Conservation (phyloP, 805 yeast genomes). For the Wickerhamiella brachini region DNA sequence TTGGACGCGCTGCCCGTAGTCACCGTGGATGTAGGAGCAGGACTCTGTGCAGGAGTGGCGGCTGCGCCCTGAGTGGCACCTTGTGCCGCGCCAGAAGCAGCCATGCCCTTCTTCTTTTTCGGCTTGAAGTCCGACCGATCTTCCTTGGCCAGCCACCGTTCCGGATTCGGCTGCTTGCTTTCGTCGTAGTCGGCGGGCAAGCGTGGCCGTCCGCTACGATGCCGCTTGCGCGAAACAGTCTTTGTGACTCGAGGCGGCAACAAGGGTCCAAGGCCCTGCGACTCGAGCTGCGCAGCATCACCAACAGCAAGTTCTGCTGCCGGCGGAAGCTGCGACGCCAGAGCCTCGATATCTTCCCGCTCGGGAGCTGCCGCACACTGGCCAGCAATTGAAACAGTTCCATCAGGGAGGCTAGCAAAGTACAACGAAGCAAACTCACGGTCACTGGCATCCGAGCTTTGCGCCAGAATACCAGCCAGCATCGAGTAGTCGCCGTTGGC, state of each 20-base stretch:
- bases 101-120: constrained; percentile 40
- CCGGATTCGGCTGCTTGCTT: constrained; percentile 38
- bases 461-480: neutral
- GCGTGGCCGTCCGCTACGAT: constrained; percentile 24
- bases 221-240: constrained; percentile 19
- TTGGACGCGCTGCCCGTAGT: constrained; percentile 4
- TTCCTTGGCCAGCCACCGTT: constrained; percentile 84
- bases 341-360: neutral
- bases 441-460: neutral
- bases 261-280: constrained; percentile 1
- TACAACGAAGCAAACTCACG: neutral
- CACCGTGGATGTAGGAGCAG: neutral
- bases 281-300: constrained; percentile 17
- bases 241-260: constrained; percentile 19
- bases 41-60: constrained; percentile 8
- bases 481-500: constrained; percentile 1
- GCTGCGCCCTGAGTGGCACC: constrained; percentile 41
- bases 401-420: constrained; percentile 1
- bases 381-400: neutral
- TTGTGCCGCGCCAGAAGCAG: constrained; percentile 30
- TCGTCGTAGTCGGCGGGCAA: constrained; percentile 32
- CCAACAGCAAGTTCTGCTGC: constrained; percentile 12
- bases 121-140: constrained; percentile 77
- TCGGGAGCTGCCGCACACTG: constrained; percentile 1
- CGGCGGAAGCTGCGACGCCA: constrained; percentile 3